Base-by-base conservation (phyloP, 2,329 filamentous ascomycete species). In the Pezicula carpinea region DNA sequence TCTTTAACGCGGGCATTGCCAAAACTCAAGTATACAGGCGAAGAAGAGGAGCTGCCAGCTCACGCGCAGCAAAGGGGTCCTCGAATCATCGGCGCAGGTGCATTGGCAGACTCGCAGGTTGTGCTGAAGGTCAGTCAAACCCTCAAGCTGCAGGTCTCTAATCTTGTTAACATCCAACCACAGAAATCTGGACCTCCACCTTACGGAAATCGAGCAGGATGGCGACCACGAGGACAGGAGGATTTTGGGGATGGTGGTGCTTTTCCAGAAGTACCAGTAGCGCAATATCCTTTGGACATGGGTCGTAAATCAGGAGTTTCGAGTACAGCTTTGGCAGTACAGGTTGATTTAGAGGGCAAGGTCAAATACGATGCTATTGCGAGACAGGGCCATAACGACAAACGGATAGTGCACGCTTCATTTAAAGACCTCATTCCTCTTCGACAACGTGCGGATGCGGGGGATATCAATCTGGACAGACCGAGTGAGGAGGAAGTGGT, bases 361-460 rank as follows among this genome's bases (percentile, higher is more conserved):
- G 87, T 96, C 53, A 95, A 96, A 68, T 99, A 96, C 71, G 90
- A 96, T 66, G 90, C 91, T 45, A 95, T 99, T 62, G 92, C 92
- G 43, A 79, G 85, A 59, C 87, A 92, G 62, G 93, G 93, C 13
- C 93, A 99, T 66, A 77, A 77, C 63, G 89, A 90, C 17, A 82
- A 81, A 50, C 79, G 91, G 42, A 87, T 96, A 54, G 84, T 99
- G 10, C 93, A 99, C 67, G 85, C 93, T 17, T 95, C 88, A 7
- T 99, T 99, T 73, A 96, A 96, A 65, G 93, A 97, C 60, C 73
- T 99, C 43, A 99, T 99, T 52, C 93, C 93, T 6, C 76, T 99
- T 50, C 82, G 93, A 51, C 91, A 97, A 67, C 85, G 89, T 55
- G 93, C 93, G 53, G 87, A 97, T 68, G 88, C 89, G 31, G 93